These are phyloP conservation scores for Stagonosporopsis rhizophila DNA, from an alignment of 2,329 filamentous ascomycete species.

Conservation along the genomic window DNA sequence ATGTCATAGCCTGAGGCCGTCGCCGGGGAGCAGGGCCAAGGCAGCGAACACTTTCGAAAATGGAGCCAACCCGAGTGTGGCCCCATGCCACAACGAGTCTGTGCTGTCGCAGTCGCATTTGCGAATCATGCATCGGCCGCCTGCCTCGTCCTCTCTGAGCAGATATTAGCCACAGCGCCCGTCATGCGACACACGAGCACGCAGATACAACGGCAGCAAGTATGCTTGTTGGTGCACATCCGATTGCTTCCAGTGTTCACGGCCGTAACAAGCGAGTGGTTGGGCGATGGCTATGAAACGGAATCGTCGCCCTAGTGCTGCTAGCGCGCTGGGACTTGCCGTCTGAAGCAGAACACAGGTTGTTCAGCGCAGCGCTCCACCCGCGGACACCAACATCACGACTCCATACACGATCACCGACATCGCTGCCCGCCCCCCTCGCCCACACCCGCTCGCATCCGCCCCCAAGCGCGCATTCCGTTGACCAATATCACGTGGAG, in stretches of 20 bases:
- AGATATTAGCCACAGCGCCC: not conserved
- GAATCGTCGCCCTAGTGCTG: not conserved
- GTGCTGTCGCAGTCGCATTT: not conserved
- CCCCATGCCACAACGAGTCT: constrained; percentile 5
- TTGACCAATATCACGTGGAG: constrained; percentile 18
- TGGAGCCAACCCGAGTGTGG: constrained; percentile 21
- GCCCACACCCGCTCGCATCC: constrained; percentile 21
- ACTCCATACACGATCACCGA: constrained; percentile 31
- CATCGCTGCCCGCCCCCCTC: constrained; percentile 28
- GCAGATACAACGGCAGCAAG: not conserved
- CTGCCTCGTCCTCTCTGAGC: not conserved
- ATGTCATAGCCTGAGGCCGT: constrained; percentile 18
- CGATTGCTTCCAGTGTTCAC: not conserved
- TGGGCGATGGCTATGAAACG: constrained; percentile 35
- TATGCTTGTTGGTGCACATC: not conserved
- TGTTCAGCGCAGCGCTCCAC: constrained; percentile 20
- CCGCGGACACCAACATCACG: constrained; percentile 26
- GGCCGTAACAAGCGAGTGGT: constrained; percentile 9
- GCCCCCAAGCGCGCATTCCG: constrained; percentile 23
- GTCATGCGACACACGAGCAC: not conserved
- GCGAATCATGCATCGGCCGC: not conserved
- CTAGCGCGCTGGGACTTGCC: constrained; percentile 32
- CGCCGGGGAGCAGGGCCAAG: constrained; percentile 8
- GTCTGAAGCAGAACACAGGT: constrained; percentile 21
- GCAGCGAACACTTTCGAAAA: constrained; percentile 6